These are phyloP conservation scores for Chenopodium suecicum DNA, from an alignment of 148 eudicot species.

Conservation along the genomic window DNA sequence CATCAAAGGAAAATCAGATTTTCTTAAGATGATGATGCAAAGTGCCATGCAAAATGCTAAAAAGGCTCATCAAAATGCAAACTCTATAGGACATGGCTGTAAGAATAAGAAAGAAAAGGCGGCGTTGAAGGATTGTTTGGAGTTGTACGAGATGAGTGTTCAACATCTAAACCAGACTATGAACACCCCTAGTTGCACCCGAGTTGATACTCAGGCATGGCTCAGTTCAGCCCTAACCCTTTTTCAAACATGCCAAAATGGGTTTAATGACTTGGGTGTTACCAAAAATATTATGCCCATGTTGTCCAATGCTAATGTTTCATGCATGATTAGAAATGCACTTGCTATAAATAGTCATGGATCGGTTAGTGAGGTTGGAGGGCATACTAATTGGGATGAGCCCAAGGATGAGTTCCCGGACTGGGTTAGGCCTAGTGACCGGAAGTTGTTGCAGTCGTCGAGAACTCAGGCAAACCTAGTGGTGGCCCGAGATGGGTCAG, in stretches of 20 bases:
- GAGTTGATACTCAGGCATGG: constrained; percentile 63
- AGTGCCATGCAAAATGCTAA: constrained; percentile 43
- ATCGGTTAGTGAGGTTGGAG: background rate
- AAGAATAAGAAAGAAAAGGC: constrained; percentile 45
- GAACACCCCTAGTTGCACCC: constrained; percentile 16
- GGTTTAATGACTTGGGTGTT: constrained; percentile 51
- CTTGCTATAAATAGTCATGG: constrained; percentile 49
- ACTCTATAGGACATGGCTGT: constrained; percentile 35
- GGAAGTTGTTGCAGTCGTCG: constrained; percentile 43
- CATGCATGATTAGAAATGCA: constrained; percentile 54
- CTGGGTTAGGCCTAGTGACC: constrained; percentile 52
- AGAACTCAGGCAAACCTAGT: constrained; percentile 39
- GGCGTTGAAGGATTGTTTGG: constrained; percentile 68
- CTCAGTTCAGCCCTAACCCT: constrained; percentile 73
- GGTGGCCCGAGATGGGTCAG: constrained; percentile 88
- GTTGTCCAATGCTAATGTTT: constrained; percentile 40
- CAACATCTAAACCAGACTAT: constrained; percentile 46
- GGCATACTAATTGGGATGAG: background rate
- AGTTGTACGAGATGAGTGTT: constrained; percentile 55
- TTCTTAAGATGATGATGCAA: constrained; percentile 37
- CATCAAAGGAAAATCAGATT: constrained; percentile 43
- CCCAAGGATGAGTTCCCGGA: constrained; percentile 44
- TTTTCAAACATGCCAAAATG: constrained; percentile 58
- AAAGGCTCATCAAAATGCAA: constrained; percentile 28
- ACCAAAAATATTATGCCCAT: constrained; percentile 30